These are phyloP conservation scores for Papiliotrema laurentii DNA, from an alignment of 1,284 basidiomycete species.

Conservation along the genomic window DNA sequence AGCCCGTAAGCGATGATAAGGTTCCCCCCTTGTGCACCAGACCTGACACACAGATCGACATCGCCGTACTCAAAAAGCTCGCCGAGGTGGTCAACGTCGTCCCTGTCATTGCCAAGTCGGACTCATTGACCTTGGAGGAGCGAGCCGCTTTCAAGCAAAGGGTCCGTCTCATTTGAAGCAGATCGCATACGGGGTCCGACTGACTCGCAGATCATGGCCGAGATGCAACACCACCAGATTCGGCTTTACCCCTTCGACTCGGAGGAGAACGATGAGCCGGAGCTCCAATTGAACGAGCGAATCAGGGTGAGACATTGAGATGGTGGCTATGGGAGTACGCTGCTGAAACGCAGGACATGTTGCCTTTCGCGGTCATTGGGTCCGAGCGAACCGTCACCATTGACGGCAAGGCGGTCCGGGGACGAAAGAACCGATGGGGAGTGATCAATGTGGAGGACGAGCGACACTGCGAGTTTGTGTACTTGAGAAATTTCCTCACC, in stretches of 20 bases:
- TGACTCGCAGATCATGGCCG: constrained; percentile 71
- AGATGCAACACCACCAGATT: constrained; percentile 89
- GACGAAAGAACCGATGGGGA: constrained; percentile 96
- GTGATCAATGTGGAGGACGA: constrained; percentile 97
- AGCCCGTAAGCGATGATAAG: constrained; percentile 55
- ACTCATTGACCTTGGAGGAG: constrained; percentile 90
- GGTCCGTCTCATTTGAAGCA: constrained; percentile 50
- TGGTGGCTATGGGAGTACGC: no score
- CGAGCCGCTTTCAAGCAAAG: constrained; percentile 87
- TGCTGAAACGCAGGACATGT: constrained; percentile 61
- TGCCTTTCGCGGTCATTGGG: constrained; percentile 95
- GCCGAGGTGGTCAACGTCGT: constrained; percentile 98
- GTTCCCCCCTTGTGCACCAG: not conserved
- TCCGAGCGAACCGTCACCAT: constrained; percentile 92
- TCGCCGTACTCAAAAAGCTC: constrained; percentile 98
- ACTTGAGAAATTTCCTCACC: constrained; percentile 93
- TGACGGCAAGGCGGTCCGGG: constrained; percentile 90
- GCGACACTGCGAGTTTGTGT: constrained; percentile 95
- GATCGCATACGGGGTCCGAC: not conserved
- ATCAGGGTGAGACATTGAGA: constrained; percentile 71
- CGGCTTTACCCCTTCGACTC: constrained; percentile 95
- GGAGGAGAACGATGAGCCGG: constrained; percentile 84
- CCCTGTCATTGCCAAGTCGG: constrained; percentile 97
- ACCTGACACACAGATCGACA: constrained; percentile 61
- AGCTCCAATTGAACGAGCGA: constrained; percentile 81